Conservation (phyloP, 768 basidiomycete genomes). For the Strobilomyces dryophilus region DNA sequence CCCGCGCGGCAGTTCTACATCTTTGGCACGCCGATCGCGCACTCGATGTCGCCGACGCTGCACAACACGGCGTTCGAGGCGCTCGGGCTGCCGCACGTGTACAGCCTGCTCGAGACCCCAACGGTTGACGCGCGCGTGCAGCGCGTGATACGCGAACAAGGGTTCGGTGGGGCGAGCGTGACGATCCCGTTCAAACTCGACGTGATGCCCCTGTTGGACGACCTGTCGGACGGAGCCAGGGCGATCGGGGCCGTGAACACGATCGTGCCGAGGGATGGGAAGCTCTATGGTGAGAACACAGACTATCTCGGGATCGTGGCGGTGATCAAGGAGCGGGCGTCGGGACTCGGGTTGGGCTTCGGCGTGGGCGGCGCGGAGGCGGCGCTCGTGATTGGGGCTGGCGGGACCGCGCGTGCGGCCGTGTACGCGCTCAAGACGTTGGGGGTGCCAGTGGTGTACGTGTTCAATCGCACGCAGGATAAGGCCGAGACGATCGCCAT, state of each 20-base stretch:
- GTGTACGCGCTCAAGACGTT: constrained; percentile 80
- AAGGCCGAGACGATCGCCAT: constrained; percentile 69
- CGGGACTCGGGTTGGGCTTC: constrained; percentile 22
- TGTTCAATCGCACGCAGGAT: constrained; percentile 79
- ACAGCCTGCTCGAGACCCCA: constrained; percentile 72
- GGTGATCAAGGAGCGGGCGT: constrained; percentile 43
- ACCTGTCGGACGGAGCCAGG: constrained; percentile 74
- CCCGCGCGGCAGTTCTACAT: constrained; percentile 77
- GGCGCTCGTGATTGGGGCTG: constrained; percentile 89
- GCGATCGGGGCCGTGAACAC: constrained; percentile 96
- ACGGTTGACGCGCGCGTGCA: constrained; percentile 63
- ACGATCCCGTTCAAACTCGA: constrained; percentile 96
- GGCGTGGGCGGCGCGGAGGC: constrained; percentile 22
- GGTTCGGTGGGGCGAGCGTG: constrained; percentile 94
- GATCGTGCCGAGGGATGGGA: constrained; percentile 47
- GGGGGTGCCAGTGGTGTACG: constrained; percentile 66
- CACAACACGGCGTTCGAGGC: constrained; percentile 85
- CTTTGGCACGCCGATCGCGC: constrained; percentile 83
- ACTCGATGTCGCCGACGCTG: constrained; percentile 88
- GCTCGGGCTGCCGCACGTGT: constrained; percentile 82
- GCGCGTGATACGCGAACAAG: constrained; percentile 53
- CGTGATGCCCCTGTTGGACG: constrained; percentile 78
- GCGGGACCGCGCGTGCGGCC: constrained; percentile 92
- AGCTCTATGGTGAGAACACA: constrained; percentile 90
- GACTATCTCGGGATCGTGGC: constrained; percentile 89